Conservation (phyloP, 1,139 yeast species). For the Wickerhamomyces sp. region DNA sequence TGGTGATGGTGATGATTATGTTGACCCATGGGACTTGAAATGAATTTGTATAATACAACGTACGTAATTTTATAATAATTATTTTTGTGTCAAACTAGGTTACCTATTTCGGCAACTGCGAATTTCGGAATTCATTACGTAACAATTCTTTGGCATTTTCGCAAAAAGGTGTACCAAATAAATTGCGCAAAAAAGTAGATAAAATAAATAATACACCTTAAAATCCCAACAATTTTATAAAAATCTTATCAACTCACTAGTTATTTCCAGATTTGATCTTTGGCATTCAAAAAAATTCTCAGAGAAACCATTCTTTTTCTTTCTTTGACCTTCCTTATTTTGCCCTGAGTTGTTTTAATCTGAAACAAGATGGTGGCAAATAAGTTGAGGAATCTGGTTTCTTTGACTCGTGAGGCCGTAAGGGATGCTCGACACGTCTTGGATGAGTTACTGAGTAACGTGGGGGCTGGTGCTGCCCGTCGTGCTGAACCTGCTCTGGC, state of each 20-base stretch:
- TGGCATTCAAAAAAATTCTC: too few species aligned
- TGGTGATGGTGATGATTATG: background rate
- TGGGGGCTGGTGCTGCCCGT: slow-evolving; percentile 14
- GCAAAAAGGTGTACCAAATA: background rate
- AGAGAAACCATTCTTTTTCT: too few species aligned
- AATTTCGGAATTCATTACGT: background rate
- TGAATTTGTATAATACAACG: too few species aligned
- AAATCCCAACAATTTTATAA: too few species aligned
- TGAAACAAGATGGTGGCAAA: slow-evolving; percentile 19
- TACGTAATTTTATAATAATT: background rate
- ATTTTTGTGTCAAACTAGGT: background rate
- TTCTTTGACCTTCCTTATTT: background rate
- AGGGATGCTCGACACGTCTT: slow-evolving; percentile 32
- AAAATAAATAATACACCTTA: too few species aligned
- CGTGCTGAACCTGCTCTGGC: slow-evolving; percentile 22
- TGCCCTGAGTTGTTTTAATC: background rate
- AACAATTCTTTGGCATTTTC: too few species aligned
- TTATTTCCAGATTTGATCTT: too few species aligned
- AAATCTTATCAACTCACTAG: too few species aligned
- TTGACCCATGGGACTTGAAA: background rate
- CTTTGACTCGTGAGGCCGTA: slow-evolving; percentile 33
- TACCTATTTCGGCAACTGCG: background rate
- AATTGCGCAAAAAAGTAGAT: background rate
- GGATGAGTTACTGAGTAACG: slow-evolving; percentile 30
- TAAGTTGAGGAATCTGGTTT: slow-evolving; percentile 24